phyloP scores from a whole-genome alignment of 2,329 filamentous ascomycete species.

The Mycosphaerelloides madeirae region DNA sequence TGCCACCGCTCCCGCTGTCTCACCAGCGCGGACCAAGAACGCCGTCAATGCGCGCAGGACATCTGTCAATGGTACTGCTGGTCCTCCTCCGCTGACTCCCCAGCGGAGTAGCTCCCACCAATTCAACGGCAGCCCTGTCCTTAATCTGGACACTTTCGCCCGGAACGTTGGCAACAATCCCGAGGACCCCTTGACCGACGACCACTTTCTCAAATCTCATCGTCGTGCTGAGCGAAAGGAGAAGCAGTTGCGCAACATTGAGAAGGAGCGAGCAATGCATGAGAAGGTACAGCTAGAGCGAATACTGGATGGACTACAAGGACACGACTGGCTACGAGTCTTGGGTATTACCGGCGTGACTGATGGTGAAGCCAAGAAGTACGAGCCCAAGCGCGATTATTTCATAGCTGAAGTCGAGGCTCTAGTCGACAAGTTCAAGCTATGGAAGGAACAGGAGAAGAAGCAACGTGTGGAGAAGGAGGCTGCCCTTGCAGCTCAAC shows the following conservation, averaged over 20 bases:
- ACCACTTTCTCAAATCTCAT: conserved; percentile 55
- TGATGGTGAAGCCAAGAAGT: conserved; percentile 78
- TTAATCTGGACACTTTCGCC: conserved; percentile 22
- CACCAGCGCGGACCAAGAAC: conserved; percentile 11
- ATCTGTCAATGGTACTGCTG: conserved; percentile 14
- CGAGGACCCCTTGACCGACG: conserved; percentile 54
- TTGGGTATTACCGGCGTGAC: conserved; percentile 86
- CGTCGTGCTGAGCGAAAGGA: conserved; percentile 60
- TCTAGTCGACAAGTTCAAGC: conserved; percentile 79
- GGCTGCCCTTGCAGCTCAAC: conserved; percentile 50
- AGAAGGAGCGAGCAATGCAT: conserved; percentile 61
- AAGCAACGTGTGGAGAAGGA: conserved; percentile 72
- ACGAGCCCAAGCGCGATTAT: conserved; percentile 76
- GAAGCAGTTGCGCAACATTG: conserved; percentile 64
- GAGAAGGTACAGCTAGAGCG: conserved; percentile 63
- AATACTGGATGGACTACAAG: conserved; percentile 74
- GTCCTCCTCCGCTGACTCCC: conserved; percentile 12
- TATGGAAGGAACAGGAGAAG: conserved; percentile 88
- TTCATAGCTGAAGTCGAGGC: conserved; percentile 78
- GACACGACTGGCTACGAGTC: conserved; percentile 86
- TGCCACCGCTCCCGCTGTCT: conserved; percentile 8
- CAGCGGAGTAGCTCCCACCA: conserved; percentile 11
- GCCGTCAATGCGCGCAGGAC: conserved; percentile 5
- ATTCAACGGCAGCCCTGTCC: conserved; percentile 18
- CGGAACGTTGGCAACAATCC: conserved; percentile 31